phyloP scores from a whole-genome alignment of 2,329 filamentous ascomycete genomes.

The Sclerotinia trifoliorum region DNA sequence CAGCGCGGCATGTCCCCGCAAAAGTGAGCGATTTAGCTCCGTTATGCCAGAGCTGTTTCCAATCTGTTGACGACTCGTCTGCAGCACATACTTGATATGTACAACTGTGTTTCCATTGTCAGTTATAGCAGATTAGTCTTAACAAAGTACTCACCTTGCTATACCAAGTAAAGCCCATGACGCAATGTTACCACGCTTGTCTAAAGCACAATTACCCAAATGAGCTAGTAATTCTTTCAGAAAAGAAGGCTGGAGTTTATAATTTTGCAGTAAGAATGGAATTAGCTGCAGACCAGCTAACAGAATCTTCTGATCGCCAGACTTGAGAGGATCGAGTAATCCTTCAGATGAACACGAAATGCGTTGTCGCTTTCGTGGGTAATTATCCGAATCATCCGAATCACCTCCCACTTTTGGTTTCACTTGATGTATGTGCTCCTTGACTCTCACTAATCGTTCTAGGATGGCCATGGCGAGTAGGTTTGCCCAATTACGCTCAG shows the following conservation, averaged over 20 bases:
- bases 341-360: slow-evolving; percentile 30
- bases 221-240: slow-evolving; percentile 56
- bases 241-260: slow-evolving; percentile 50
- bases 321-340: slow-evolving; percentile 35
- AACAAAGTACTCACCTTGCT: slow-evolving; percentile 59
- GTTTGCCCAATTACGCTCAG: slow-evolving; percentile 59
- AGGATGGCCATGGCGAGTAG: slow-evolving; percentile 59
- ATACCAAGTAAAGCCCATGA: slow-evolving; percentile 87
- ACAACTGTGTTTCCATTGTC: slow-evolving; percentile 44
- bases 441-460: slow-evolving; percentile 43
- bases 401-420: slow-evolving; percentile 23
- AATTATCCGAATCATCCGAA: slow-evolving; percentile 24
- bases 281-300: slow-evolving; percentile 51
- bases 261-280: slow-evolving; percentile 49
- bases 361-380: slow-evolving; percentile 39
- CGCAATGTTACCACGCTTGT: slow-evolving; percentile 65
- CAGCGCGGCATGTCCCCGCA: slow-evolving; percentile 69
- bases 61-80: slow-evolving; percentile 48
- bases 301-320: slow-evolving; percentile 30
- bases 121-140: slow-evolving; percentile 5
- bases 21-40: slow-evolving; percentile 69
- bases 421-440: slow-evolving; percentile 23
- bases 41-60: slow-evolving; percentile 75
- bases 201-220: slow-evolving; percentile 58
- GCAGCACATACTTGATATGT: slow-evolving; percentile 46